These are phyloP conservation scores for Thelonectria rubi DNA, from an alignment of 2,329 filamentous ascomycete species.

Conservation along the genomic window DNA sequence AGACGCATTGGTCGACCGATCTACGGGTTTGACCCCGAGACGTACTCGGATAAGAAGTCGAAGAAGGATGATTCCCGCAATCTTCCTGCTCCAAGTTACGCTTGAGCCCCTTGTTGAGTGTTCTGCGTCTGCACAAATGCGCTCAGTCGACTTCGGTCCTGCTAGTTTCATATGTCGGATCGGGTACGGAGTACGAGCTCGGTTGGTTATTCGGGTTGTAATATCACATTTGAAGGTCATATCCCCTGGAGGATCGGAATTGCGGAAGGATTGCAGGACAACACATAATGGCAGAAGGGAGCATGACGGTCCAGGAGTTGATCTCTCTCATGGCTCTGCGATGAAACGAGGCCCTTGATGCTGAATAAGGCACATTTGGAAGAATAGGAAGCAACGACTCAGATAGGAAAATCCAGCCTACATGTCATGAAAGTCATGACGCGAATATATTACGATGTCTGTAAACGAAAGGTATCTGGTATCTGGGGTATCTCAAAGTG, in stretches of 20 bases:
- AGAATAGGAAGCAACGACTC: not conserved
- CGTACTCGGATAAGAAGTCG: constrained; percentile 29
- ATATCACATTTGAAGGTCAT: no score
- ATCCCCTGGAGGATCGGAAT: no score
- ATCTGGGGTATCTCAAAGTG: constrained; percentile 44
- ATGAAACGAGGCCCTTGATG: not conserved
- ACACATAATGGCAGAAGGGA: no score
- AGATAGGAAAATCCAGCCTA: not conserved
- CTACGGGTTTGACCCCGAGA: constrained; percentile 65
- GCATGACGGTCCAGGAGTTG: no score
- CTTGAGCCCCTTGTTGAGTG: not conserved
- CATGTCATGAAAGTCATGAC: constrained; percentile 22
- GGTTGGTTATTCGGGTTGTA: no score
- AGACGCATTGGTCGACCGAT: constrained; percentile 60
- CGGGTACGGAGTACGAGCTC: no score
- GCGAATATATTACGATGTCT: constrained; percentile 30
- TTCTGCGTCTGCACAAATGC: no score
- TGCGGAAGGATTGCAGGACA: no score
- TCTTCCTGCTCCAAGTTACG: constrained; percentile 3
- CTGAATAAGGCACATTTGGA: not conserved
- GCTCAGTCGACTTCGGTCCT: no score
- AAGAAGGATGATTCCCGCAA: constrained; percentile 14
- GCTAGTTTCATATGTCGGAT: no score
- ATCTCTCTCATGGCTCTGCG: no score
- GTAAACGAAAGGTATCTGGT: constrained; percentile 36